These are phyloP conservation scores for Venturia effusa DNA, from an alignment of 2,329 filamentous ascomycete species.

Conservation along the genomic window DNA sequence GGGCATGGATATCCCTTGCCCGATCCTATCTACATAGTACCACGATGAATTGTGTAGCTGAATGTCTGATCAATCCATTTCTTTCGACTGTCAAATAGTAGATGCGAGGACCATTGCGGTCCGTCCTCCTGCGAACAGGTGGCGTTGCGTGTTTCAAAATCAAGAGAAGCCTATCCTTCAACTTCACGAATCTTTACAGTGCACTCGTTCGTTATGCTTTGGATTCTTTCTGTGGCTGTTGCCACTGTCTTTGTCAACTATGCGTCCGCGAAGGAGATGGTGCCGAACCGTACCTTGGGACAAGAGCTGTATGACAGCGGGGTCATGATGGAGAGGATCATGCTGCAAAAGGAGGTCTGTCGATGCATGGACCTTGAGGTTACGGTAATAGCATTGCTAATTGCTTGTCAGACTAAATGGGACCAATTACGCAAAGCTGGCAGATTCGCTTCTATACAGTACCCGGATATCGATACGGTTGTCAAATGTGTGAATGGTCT, in stretches of 20 bases:
- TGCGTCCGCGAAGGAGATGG: constrained; percentile 17
- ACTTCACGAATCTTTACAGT: not conserved
- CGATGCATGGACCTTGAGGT: not conserved
- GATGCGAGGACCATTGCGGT: not conserved
- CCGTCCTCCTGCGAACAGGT: not conserved
- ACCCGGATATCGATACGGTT: constrained; percentile 21
- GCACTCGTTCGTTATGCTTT: not conserved
- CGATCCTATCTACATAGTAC: not conserved
- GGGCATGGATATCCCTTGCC: not conserved
- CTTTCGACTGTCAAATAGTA: not conserved
- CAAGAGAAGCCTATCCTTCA: not conserved
- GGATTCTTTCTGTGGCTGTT: not conserved
- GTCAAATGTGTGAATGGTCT: constrained; percentile 27
- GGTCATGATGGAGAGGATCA: constrained; percentile 26
- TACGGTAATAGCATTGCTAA: constrained; percentile 4
- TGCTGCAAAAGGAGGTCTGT: constrained; percentile 22
- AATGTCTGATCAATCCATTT: not conserved
- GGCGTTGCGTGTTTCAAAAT: not conserved
- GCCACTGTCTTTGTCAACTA: not conserved
- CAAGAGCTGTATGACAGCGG: constrained; percentile 29
- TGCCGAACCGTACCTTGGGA: constrained; percentile 24
- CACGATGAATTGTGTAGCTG: not conserved
- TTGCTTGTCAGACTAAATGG: constrained; percentile 24
- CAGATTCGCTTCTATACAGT: constrained; percentile 24
- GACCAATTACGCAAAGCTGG: constrained; percentile 24